phyloP scores from a whole-genome alignment of 2,329 filamentous ascomycete genomes.

The Pseudopithomyces chartarum region DNA sequence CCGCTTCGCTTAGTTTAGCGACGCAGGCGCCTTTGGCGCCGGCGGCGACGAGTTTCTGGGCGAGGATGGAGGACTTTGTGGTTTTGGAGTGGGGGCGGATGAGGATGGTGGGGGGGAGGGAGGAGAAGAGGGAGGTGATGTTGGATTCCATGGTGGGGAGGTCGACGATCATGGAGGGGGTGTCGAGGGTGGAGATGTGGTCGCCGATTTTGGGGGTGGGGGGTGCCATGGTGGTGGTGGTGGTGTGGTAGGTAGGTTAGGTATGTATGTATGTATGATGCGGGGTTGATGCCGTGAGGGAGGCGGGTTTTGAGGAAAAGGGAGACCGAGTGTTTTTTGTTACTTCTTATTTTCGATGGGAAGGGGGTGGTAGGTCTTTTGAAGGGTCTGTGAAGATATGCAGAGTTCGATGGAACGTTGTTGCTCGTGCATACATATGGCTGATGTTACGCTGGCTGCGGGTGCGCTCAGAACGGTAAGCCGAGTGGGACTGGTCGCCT shows the following conservation, averaged over 20 bases:
- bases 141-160: constrained; percentile 59
- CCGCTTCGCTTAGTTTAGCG: constrained; percentile 55
- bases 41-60: constrained; percentile 50
- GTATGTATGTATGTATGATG: too few relatives aligned
- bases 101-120: constrained; percentile 51
- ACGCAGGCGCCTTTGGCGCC: constrained; percentile 59
- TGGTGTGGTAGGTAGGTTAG: too few relatives aligned
- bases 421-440: not conserved
- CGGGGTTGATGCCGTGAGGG: too few relatives aligned
- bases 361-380: too few relatives aligned
- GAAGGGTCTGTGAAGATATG: too few relatives aligned
- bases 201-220: constrained; percentile 51
- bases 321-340: too few relatives aligned
- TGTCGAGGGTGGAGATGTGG: constrained; percentile 53
- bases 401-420: too few relatives aligned
- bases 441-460: too few relatives aligned
- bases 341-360: too few relatives aligned
- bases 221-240: constrained; percentile 18
- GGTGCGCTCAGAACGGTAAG: not conserved
- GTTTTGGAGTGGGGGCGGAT: constrained; percentile 61
- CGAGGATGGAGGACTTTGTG: constrained; percentile 56
- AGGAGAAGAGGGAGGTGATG: constrained; percentile 53
- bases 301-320: too few relatives aligned
- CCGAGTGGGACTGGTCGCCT: too few relatives aligned
- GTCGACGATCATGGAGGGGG: constrained; percentile 62